These are phyloP conservation scores for Macaranga tanarius DNA, from an alignment of 441 rosid genomes.

Conservation along the genomic window DNA sequence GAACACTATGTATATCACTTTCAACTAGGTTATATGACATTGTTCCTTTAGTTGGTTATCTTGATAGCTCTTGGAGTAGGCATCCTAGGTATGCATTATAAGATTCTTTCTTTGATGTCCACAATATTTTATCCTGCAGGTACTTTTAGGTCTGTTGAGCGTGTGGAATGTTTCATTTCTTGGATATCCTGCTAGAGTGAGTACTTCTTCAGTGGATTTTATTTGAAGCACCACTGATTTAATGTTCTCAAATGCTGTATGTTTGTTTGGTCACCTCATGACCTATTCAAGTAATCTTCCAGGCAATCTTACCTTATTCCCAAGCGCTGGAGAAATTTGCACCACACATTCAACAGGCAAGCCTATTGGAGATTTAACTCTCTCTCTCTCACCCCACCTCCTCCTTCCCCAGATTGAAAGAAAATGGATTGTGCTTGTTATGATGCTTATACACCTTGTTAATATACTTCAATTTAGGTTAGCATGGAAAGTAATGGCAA, in stretches of 20 bases:
- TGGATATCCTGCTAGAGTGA: conserved; percentile 92
- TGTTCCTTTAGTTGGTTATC: not conserved
- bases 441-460: conserved; percentile 12
- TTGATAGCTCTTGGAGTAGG: not conserved
- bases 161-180: conserved; percentile 95
- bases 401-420: not conserved
- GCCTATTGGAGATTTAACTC: conserved; percentile 20
- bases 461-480: conserved; percentile 49
- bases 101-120: conserved; percentile 22
- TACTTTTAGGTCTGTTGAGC: conserved; percentile 82
- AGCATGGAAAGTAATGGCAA: conserved; percentile 99
- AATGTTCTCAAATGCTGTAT: conserved; percentile 7
- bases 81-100: conserved; percentile 11
- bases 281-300: conserved; percentile 26
- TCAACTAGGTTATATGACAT: not conserved
- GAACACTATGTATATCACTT: not conserved
- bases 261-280: not conserved
- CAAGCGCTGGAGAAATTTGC: conserved; percentile 96
- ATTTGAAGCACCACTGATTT: conserved; percentile 9
- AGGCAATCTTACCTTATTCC: conserved; percentile 95
- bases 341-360: conserved; percentile 95
- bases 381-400: not conserved
- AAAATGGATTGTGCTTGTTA: not conserved
- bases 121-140: conserved; percentile 46
- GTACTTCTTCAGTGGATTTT: conserved; percentile 27